Conservation (phyloP, 805 yeast genomes). For the Huiozyma naganishii region DNA sequence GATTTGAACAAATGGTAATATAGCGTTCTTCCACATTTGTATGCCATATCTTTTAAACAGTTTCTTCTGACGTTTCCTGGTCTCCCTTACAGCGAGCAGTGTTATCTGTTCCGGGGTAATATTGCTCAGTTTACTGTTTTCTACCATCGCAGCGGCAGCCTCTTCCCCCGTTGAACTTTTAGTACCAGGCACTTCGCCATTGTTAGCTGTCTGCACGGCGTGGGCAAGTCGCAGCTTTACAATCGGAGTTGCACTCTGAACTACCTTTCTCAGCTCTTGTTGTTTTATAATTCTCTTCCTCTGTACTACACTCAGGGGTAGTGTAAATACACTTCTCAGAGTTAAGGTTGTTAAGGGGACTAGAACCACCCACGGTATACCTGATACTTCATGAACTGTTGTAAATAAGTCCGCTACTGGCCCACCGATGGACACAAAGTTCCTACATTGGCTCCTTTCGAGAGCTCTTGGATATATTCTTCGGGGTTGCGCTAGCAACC, state of each 20-base stretch:
- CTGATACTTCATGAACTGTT: conserved; percentile 39
- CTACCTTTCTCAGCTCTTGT: conserved; percentile 56
- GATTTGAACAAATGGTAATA: conserved; percentile 70
- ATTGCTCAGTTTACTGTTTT: conserved; percentile 1
- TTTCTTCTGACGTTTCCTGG: conserved; percentile 58
- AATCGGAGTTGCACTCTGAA: conserved; percentile 68
- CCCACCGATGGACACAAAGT: conserved; percentile 7
- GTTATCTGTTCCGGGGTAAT: conserved; percentile 72
- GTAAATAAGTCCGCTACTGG: conserved; percentile 19
- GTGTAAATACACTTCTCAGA: conserved; percentile 53
- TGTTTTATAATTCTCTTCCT: conserved; percentile 61
- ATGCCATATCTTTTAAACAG: conserved; percentile 59
- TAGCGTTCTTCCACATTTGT: conserved; percentile 69
- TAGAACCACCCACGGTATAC: conserved; percentile 74
- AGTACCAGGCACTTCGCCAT: not conserved
- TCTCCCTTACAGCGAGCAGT: conserved; percentile 65
- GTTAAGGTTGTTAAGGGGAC: conserved; percentile 66
- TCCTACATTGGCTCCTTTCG: not conserved
- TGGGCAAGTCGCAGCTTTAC: conserved; percentile 43
- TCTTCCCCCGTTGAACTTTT: not conserved
- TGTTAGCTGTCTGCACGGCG: conserved; percentile 9
- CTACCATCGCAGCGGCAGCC: conserved; percentile 5
- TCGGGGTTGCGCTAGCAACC: no score
- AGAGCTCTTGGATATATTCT: no score
- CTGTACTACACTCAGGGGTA: conserved; percentile 71